Evolutionary conservation across 2,329 filamentous ascomycete species (phyloP).

Genomic region (Diaporthe ampelina): DNA sequence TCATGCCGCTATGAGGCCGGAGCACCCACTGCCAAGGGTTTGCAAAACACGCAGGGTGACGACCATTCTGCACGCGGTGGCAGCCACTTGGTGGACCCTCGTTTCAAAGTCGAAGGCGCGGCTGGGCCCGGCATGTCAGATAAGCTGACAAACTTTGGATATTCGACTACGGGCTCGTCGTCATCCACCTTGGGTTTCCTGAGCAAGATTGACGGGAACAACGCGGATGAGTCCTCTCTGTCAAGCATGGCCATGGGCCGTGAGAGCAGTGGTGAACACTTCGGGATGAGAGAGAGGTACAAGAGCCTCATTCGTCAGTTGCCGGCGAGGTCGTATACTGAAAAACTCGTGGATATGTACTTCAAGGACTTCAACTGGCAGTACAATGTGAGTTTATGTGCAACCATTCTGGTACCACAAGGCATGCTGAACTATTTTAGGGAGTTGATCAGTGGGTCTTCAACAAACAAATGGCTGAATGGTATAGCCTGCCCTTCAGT

Average conservation of each 20-base stretch:
- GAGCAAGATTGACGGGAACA: conserved; percentile 65
- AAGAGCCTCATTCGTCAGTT: conserved; percentile 70
- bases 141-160: conserved; percentile 66
- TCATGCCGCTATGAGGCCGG: conserved; percentile 71
- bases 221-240: conserved; percentile 43
- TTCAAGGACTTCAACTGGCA: conserved; percentile 72
- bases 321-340: conserved; percentile 67
- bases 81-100: background rate
- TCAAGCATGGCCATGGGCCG: conserved; percentile 50
- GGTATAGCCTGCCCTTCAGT: conserved; percentile 68
- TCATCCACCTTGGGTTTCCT: conserved; percentile 67
- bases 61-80: background rate
- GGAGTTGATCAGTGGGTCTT: conserved; percentile 68
- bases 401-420: background rate
- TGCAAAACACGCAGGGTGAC: conserved; percentile 40
- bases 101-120: conserved; percentile 36
- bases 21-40: conserved; percentile 57
- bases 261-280: conserved; percentile 52
- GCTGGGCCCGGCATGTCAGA: conserved; percentile 54
- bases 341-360: conserved; percentile 67
- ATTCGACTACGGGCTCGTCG: conserved; percentile 63
- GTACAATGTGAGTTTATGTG: conserved; percentile 53
- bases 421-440: conserved; percentile 46
- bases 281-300: conserved; percentile 68
- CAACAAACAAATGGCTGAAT: conserved; percentile 63